phyloP scores from a whole-genome alignment of 108 stramenopile species.

The Cyclostephanos tholiformis region DNA sequence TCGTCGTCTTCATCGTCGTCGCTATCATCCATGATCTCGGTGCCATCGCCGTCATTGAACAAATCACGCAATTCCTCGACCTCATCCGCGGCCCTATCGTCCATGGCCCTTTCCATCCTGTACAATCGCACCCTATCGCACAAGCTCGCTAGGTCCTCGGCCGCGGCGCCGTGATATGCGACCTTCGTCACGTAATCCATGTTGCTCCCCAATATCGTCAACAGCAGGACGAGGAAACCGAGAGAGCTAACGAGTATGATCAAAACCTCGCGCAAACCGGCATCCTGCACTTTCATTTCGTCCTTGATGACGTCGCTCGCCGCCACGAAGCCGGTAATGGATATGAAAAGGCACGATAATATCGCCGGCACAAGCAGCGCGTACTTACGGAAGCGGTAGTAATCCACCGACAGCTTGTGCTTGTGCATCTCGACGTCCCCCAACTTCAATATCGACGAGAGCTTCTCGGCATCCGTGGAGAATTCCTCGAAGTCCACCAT shows the following conservation, averaged over 20 bases:
- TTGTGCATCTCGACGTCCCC: conserved; percentile 36
- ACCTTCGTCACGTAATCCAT: conserved; percentile 34
- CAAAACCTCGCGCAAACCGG: conserved; percentile 19
- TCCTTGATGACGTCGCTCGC: conserved; percentile 19
- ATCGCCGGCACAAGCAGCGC: conserved; percentile 22
- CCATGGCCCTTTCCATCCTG: conserved; percentile 38
- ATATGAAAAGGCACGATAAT: conserved; percentile 11
- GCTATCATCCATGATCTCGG: neutral
- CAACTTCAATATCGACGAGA: conserved; percentile 22
- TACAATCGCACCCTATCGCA: conserved; percentile 36
- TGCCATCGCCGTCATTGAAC: conserved; percentile 11
- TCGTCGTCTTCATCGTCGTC: conserved; percentile 14
- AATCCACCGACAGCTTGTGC: conserved; percentile 22
- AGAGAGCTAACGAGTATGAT: conserved; percentile 18
- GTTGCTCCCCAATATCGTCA: conserved; percentile 11
- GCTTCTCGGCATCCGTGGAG: conserved; percentile 34
- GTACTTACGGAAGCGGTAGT: conserved; percentile 34
- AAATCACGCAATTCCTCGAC: conserved; percentile 15
- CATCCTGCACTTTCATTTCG: conserved; percentile 21
- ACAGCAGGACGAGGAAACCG: conserved; percentile 24
- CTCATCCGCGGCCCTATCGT: conserved; percentile 29
- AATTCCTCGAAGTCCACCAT: conserved; percentile 24
- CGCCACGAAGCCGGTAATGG: conserved; percentile 23
- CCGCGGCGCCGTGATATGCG: conserved; percentile 25
- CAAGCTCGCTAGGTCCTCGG: conserved; percentile 22